Evolutionary conservation across 257 asterid species (phyloP).

Genomic region (Eucommia ulmoides): DNA sequence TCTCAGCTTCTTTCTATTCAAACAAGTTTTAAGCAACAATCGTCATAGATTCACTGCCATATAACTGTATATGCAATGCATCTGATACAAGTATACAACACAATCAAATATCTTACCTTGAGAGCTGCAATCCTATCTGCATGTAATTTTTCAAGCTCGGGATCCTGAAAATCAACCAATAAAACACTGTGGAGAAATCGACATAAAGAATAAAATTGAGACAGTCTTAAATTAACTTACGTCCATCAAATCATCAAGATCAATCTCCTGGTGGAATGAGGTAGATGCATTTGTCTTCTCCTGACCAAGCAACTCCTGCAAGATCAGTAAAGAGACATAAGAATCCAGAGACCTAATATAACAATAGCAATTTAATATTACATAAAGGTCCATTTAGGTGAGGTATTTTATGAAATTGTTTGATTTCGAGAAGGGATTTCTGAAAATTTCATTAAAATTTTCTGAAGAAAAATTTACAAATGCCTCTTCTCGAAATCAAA

Average conservation of each 20-base stretch:
- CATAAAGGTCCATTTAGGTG: too few species aligned
- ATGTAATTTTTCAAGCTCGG: conserved; percentile 92
- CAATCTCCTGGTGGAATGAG: conserved; percentile 56
- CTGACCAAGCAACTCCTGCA: conserved; percentile 62
- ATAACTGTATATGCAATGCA: too few species aligned
- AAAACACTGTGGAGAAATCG: not conserved
- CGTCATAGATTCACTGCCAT: too few species aligned
- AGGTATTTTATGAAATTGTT: too few species aligned
- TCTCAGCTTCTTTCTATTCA: conserved; percentile 89
- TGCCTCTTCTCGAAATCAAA: too few species aligned
- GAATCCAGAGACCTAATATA: not conserved
- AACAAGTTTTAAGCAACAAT: too few species aligned
- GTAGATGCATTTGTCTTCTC: conserved; percentile 47
- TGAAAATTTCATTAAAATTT: too few species aligned
- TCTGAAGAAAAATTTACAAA: too few species aligned
- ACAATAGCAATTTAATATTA: not conserved
- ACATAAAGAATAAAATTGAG: not conserved
- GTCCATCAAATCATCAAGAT: conserved; percentile 94
- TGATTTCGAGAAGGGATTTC: too few species aligned
- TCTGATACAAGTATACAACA: too few species aligned
- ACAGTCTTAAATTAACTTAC: too few species aligned
- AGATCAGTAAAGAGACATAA: conserved; percentile 4
- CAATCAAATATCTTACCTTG: conserved; percentile 56
- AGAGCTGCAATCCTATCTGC: conserved; percentile 95
- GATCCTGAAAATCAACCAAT: conserved; percentile 50